Base-by-base conservation (phyloP, 371 early-diverging fungal species). In the Thermomucor indicae-seudaticae region DNA sequence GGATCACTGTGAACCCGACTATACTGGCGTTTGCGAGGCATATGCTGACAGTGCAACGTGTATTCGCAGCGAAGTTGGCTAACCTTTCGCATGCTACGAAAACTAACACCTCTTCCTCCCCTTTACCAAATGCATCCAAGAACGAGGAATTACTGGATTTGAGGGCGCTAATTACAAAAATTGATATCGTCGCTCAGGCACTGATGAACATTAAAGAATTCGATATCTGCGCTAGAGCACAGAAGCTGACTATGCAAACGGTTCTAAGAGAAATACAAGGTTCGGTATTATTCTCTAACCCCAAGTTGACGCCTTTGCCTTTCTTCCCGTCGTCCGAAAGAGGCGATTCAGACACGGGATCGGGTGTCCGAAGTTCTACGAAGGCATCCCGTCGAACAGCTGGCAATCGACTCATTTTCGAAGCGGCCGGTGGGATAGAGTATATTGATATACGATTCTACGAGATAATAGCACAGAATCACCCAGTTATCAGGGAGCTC, bases 21-120 rank as follows among this genome's bases (percentile, higher is more conserved):
- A 69, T 91, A 40, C 60, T 91, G 20, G 86, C 88, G 0, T 86
- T 89, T 58, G 74, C 84, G 3, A 72, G 81, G 11, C 89, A 89
- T 52, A 83, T 84, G 62, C 58, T 86, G 5, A 67, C 81, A 27
- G 87, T 90, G 1, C 85, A 90, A 48, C 75, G 85, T n/a, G 79
- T 84, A 8, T 87, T 89, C 49, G 66, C 75, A 0, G 63, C 78
- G 4, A 82, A 80, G 25, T 43, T 80, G 1, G 59, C 54, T 20
- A 61, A 60, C 20, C 34, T 76, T 3, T 61, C 62, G 0, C 65
- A 65, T 38, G 57, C 63, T 14, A 68, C 48, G 6, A 60, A 47
- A 17, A 34, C 41, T 0, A 29, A 46, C 2, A 24, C 45, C 7
- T 43, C 41, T 17, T n/a, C 19, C 4, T 43, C 56, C 23, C 37